These are phyloP conservation scores for Phlebiopsis flavidoalba DNA, from an alignment of 768 basidiomycete species.

Conservation along the genomic window DNA sequence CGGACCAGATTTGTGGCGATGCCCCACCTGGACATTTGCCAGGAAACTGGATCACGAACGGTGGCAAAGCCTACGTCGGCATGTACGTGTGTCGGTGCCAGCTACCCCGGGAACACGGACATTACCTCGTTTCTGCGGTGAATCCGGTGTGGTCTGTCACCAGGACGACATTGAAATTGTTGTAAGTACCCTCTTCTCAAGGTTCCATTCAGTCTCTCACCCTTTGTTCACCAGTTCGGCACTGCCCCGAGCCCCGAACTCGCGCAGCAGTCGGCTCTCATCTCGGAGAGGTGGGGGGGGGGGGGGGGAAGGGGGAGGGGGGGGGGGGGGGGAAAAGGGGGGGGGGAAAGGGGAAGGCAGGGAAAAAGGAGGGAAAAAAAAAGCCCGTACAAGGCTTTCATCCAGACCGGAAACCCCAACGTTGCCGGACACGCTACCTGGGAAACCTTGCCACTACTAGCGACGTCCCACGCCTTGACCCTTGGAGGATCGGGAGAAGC, in stretches of 20 bases:
- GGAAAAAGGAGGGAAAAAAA: too few relatives aligned
- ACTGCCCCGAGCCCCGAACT: conserved; percentile 50
- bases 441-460: conserved; percentile 44
- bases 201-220: conserved; percentile 21
- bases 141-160: conserved; percentile 61
- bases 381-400: conserved; percentile 68
- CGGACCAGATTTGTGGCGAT: conserved; percentile 64
- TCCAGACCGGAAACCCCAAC: conserved; percentile 61
- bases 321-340: too few relatives aligned
- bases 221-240: conserved; percentile 36
- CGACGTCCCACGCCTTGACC: conserved; percentile 50
- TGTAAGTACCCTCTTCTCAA: conserved; percentile 34
- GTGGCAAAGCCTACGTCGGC: conserved; percentile 66
- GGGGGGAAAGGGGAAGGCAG: too few relatives aligned
- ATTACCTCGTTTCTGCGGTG: conserved; percentile 48
- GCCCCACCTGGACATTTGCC: conserved; percentile 72
- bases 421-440: conserved; percentile 41
- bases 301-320: too few relatives aligned
- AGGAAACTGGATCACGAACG: conserved; percentile 57
- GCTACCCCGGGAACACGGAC: conserved; percentile 62
- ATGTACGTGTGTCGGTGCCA: conserved; percentile 58
- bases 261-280: conserved; percentile 52
- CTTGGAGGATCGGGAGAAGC: conserved; percentile 56
- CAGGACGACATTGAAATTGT: conserved; percentile 81
- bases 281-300: conserved; percentile 64